Conservation (phyloP, 23 red algal genomes). For the Chondrus crispus region DNA sequence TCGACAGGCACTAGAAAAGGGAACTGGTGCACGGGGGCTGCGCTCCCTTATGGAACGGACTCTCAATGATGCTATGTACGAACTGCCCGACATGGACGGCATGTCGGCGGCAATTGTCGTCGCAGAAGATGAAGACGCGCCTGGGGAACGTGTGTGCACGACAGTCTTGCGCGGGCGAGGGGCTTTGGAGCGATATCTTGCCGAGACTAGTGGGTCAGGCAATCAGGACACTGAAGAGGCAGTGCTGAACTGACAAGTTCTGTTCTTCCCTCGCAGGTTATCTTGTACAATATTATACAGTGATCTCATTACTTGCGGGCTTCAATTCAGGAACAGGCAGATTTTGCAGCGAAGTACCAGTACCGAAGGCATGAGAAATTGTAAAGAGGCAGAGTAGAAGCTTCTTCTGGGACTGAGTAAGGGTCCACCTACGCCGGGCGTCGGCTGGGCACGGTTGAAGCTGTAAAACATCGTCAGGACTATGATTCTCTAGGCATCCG, state of each 20-base stretch:
- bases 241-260: not conserved
- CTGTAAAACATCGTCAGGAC: no score
- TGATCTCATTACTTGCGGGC: no score
- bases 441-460: no score
- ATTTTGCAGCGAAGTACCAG: no score
- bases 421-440: no score
- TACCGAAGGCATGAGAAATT: no score
- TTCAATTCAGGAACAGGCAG: no score
- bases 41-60: slow-evolving; percentile 85
- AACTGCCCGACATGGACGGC: slow-evolving; percentile 54
- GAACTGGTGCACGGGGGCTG: slow-evolving; percentile 87
- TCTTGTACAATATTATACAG: no score
- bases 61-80: slow-evolving; percentile 79
- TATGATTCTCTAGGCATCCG: no score
- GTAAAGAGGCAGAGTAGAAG: no score
- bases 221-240: slow-evolving; percentile 1
- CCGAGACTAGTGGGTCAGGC: slow-evolving; percentile 16
- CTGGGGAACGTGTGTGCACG: slow-evolving; percentile 14
- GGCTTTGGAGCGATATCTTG: slow-evolving; percentile 49
- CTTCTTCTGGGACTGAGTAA: no score
- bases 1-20: slow-evolving; percentile 76
- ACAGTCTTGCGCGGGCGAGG: slow-evolving; percentile 40
- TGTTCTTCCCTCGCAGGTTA: no score
- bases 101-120: slow-evolving; percentile 32
- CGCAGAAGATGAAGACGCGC: slow-evolving; percentile 30